Conservation (phyloP, 768 basidiomycete genomes). For the Boletus vermiculosoides region DNA sequence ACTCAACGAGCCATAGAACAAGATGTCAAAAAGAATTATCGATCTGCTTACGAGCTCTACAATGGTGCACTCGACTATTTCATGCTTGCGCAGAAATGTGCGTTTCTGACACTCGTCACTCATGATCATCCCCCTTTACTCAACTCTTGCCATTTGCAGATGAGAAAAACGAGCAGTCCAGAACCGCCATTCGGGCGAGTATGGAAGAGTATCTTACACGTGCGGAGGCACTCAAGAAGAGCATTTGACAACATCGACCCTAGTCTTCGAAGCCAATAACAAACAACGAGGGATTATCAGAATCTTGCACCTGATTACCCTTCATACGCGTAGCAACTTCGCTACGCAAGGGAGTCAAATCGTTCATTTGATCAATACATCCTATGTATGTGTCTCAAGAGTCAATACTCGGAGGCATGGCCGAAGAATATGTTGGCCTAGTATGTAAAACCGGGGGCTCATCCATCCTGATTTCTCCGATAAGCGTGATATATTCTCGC, state of each 20-base stretch:
- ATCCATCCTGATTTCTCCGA: no score
- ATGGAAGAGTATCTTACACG: slow-evolving; percentile 87
- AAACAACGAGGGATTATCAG: not conserved
- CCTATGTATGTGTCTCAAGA: not conserved
- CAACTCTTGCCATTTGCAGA: slow-evolving; percentile 25
- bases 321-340: not conserved
- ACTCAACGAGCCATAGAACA: slow-evolving; percentile 88
- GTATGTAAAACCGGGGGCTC: no score
- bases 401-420: no score
- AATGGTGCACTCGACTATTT: slow-evolving; percentile 95
- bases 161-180: slow-evolving; percentile 91
- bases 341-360: not conserved
- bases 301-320: not conserved
- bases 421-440: no score
- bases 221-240: slow-evolving; percentile 85
- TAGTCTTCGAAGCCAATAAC: not conserved
- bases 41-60: slow-evolving; percentile 88
- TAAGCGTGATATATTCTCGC: no score
- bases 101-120: not conserved
- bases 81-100: slow-evolving; percentile 92
- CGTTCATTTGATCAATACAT: not conserved
- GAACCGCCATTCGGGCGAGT: slow-evolving; percentile 76
- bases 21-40: slow-evolving; percentile 86
- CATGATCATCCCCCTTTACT: not conserved
- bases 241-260: not conserved